Percentiles rank a stretch among this genome's conserved stretches.
phyloP scores from a whole-genome alignment of 768 basidiomycete genomes.

The Clitopilus hobsonii region DNA sequence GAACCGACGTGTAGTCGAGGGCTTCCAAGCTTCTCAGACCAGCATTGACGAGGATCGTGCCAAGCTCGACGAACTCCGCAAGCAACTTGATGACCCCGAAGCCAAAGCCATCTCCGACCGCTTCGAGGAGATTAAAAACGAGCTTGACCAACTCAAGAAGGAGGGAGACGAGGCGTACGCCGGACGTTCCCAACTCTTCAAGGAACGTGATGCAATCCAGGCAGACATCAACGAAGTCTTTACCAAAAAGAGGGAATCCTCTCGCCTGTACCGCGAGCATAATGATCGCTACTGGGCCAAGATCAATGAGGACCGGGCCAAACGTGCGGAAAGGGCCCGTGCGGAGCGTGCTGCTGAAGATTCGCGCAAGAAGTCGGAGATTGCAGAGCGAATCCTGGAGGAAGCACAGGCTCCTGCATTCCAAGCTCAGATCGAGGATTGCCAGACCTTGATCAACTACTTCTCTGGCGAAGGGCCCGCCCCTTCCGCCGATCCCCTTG shows the following conservation, averaged over 20 bases:
- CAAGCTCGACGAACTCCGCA: slow-evolving; percentile 72
- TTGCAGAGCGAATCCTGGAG: slow-evolving; percentile 77
- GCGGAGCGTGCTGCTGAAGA: slow-evolving; percentile 76
- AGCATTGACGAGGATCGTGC: slow-evolving; percentile 76
- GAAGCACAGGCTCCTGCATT: slow-evolving; percentile 89
- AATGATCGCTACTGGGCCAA: slow-evolving; percentile 82
- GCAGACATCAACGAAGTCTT: slow-evolving; percentile 66
- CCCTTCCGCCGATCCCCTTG: slow-evolving; percentile 34
- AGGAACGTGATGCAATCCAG: slow-evolving; percentile 77
- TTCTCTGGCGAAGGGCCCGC: slow-evolving; percentile 65
- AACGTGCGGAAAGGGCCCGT: slow-evolving; percentile 73
- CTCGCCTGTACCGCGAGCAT: slow-evolving; percentile 68
- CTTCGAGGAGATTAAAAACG: slow-evolving; percentile 76
- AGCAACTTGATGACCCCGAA: slow-evolving; percentile 88
- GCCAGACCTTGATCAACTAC: slow-evolving; percentile 85
- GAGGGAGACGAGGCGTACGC: slow-evolving; percentile 84
- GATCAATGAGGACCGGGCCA: slow-evolving; percentile 82
- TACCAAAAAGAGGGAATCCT: slow-evolving; percentile 71
- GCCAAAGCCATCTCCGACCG: slow-evolving; percentile 74
- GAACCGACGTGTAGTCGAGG: slow-evolving; percentile 69
- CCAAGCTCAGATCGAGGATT: slow-evolving; percentile 93
- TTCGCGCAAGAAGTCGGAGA: slow-evolving; percentile 73
- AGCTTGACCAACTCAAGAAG: slow-evolving; percentile 84
- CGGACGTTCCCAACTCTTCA: slow-evolving; percentile 75
- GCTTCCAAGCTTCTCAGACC: slow-evolving; percentile 75